Evolutionary conservation across 495 filamentous ascomycete genomes (phyloP), one percentile per base, ranked within the genome.

Genomic region (Xylaria intraflava): DNA sequence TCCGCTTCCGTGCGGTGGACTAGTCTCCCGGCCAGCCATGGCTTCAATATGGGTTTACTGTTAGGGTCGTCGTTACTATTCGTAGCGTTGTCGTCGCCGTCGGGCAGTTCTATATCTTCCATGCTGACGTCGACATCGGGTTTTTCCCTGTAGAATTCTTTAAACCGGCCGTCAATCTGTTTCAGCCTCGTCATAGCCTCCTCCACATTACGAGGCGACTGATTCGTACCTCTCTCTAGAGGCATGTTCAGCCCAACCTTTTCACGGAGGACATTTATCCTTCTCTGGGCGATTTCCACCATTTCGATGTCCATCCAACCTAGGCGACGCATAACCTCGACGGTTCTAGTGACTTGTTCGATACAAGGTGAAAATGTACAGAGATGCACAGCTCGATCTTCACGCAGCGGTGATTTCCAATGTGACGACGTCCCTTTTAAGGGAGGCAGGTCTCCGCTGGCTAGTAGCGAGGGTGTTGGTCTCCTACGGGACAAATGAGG

Each of bases 301-400:
- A 95, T 96, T 38, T 84, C 80, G 60, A 97, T 90, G 39, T 88
- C 82, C n/a, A 91, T 75, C 94, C 93, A 98, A 51, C 86, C 87
- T 2, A 87, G 72, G 26, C 83, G 75, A 36, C 90, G 85, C 63
- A 98, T 78, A 1, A 78, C 75, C 38, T 86, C 82, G 46, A 95
- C 82, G 0, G 94, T 96, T 33, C 81, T 79, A 27, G 86, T 86
- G 8, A 91, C 91, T 68, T 98, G 93, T 70, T 98, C 93, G 61
- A 98, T 90, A 67, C 93, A 98, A 0, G 93, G 93, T 7, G 86
- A 90, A 73, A 98, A 98, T 2, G 91, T 92, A 70, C 93, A 98
- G 55, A 98, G 72, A 55, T 89, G 78, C 17, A 82, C 79, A 2
- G 88, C 71, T 24, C 77, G 70, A 5, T 73, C 73, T 0, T 87